Evolutionary conservation across 108 stramenopile genomes (phyloP), one percentile per base, ranked within the genome.

Genomic region (Fragilariopsis cylindrus): DNA sequence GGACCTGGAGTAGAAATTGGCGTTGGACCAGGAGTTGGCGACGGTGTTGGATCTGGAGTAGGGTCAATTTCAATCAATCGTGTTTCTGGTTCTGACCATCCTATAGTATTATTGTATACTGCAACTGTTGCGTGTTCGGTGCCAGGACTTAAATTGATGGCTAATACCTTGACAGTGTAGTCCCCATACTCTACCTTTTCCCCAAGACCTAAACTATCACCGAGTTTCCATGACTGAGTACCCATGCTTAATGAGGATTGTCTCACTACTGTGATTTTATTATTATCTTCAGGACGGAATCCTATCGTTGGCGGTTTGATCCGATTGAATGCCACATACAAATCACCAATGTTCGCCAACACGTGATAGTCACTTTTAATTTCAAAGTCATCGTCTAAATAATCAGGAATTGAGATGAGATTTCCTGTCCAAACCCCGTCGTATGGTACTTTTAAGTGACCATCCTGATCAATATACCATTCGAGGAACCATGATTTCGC

Each of bases 401-500:
- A 58, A 58, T 58, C 57, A 3, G 57, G 57, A 19, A n/a, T 40
- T 9, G 57, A 30, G 6, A 58, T 40, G 8, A 58, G 16, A 5
- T 58, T 58, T 15, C 57, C 57, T 58, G 30, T 40, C 57, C 57
- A 58, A 4, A 5, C 30, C 30, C 57, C 19, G 9, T 58, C 8
- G 6, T 8, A n/a, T 21, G 19, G n/a, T 40, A 58, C 18, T 40
- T 58, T 7, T 58, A 40, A 4, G 16, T 58, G 57, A 9, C 57
- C 57, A 8, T 58, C 18, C 16, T 69, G n/a, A 21, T 82, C 76
- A 18, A n/a, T 42, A 48, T 84, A 87, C 89, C 87, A 90, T 8
- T 84, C 85, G 19, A 85, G 53, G 53, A 86, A 78, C 83, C 81
- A 87, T 57, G 60, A 74, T 60, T 90, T 87, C 5, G 80, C 85